Percentiles rank a stretch among this genome's conserved stretches.
These are phyloP conservation scores for Mucor ambiguus DNA, from an alignment of 371 early-diverging fungal genomes.

Conservation along the genomic window DNA sequence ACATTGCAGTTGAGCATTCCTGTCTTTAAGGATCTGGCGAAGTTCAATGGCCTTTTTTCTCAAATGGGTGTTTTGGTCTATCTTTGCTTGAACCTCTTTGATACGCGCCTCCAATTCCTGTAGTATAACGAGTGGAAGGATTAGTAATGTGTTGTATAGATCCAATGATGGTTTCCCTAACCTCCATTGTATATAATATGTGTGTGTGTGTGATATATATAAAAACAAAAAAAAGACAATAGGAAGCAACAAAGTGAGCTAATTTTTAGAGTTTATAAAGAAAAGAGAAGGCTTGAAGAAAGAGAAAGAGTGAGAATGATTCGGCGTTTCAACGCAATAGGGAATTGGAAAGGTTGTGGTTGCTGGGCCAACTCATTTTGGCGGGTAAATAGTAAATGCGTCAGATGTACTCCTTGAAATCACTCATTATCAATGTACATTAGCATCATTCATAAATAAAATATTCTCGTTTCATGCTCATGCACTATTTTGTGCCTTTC, in stretches of 20 bases:
- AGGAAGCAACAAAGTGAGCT: neutral
- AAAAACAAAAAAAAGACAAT: neutral
- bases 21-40: constrained; percentile 62
- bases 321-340: neutral
- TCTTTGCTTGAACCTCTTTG: constrained; percentile 50
- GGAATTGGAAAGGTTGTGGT: neutral
- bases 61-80: constrained; percentile 67
- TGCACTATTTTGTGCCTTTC: neutral
- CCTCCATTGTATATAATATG: neutral
- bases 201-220: neutral
- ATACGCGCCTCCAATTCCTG: constrained; percentile 39
- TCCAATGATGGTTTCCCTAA: neutral
- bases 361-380: neutral
- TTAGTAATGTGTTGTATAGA: neutral
- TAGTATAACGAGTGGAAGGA: neutral
- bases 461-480: neutral
- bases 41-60: constrained; percentile 71
- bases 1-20: constrained; percentile 69
- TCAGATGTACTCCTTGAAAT: neutral
- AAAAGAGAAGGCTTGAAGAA: neutral
- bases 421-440: neutral
- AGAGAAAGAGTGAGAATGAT: neutral
- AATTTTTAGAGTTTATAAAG: neutral
- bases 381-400: neutral
- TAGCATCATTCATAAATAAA: neutral